Evolutionary conservation across 2,329 filamentous ascomycete genomes (phyloP).

Genomic region (Aspergillus tubingensis): DNA sequence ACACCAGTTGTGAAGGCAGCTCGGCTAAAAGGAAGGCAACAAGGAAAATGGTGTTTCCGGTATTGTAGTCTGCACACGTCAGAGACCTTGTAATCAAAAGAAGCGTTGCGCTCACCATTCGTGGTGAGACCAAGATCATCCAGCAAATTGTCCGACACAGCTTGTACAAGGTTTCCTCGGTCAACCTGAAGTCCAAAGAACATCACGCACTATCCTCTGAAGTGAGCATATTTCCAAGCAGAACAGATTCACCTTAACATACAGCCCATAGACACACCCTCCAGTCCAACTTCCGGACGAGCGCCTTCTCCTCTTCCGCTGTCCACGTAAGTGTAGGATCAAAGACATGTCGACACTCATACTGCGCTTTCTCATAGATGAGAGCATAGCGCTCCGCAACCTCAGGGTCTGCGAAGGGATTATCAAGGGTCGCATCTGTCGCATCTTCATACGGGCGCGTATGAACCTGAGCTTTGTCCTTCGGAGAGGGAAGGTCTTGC

Average conservation of each 20-base stretch:
- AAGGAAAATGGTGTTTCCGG: conserved; percentile 59
- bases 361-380: conserved; percentile 56
- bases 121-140: conserved; percentile 35
- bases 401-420: conserved; percentile 53
- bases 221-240: not conserved
- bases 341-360: conserved; percentile 49
- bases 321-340: conserved; percentile 42
- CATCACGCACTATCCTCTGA: conserved; percentile 50
- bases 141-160: conserved; percentile 60
- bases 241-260: conserved; percentile 13
- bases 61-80: conserved; percentile 53
- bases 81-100: conserved; percentile 20
- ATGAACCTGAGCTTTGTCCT: not conserved
- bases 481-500: not conserved
- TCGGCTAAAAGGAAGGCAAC: conserved; percentile 56
- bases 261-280: conserved; percentile 29
- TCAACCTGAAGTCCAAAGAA: conserved; percentile 63
- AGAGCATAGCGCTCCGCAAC: conserved; percentile 57
- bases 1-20: conserved; percentile 60
- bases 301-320: conserved; percentile 33
- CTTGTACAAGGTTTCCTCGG: conserved; percentile 59
- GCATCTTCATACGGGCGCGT: not conserved
- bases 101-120: conserved; percentile 39
- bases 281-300: conserved; percentile 30
- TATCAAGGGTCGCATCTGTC: conserved; percentile 8